Conservation (phyloP, 2,329 filamentous ascomycete genomes). For the Fusarium sp. region DNA sequence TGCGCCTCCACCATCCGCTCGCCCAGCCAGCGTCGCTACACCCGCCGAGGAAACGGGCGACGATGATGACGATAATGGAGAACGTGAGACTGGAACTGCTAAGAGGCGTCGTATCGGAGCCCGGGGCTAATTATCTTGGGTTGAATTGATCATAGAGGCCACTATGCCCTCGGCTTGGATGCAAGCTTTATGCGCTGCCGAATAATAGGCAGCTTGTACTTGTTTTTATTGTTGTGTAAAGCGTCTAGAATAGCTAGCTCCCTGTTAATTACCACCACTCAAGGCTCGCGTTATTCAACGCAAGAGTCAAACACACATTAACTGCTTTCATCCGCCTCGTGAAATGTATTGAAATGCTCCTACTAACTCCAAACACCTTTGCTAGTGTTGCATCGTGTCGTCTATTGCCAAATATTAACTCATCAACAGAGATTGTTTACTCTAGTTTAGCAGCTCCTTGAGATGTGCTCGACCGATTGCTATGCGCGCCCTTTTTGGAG, state of each 20-base stretch:
- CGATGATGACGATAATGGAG: slow-evolving; percentile 62
- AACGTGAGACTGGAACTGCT: slow-evolving; percentile 52
- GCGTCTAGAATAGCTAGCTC: slow-evolving; percentile 43
- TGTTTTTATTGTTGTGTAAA: slow-evolving; percentile 38
- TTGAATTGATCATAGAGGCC: slow-evolving; percentile 5
- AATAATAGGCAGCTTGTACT: slow-evolving; percentile 33
- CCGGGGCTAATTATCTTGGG: slow-evolving; percentile 45
- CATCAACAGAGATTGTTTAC: background rate
- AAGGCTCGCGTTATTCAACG: slow-evolving; percentile 18
- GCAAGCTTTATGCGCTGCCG: slow-evolving; percentile 21
- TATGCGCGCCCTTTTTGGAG: slow-evolving; percentile 45
- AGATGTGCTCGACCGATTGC: slow-evolving; percentile 51
- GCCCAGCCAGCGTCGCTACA: slow-evolving; percentile 53
- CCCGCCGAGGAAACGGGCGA: slow-evolving; percentile 60
- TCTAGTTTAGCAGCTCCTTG: slow-evolving; percentile 45
- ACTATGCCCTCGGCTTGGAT: slow-evolving; percentile 23
- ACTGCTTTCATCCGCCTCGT: background rate
- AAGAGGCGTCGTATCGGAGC: slow-evolving; percentile 53
- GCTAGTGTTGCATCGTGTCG: background rate
- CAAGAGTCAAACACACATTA: slow-evolving; percentile 2
- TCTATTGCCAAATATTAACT: background rate
- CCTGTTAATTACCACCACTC: slow-evolving; percentile 38
- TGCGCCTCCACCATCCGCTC: slow-evolving; percentile 50
- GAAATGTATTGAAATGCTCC: background rate
- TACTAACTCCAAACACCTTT: slow-evolving; percentile 25